A percentile compares a stretch with the other conserved stretches of the same genome.
phyloP scores from a whole-genome alignment of 257 asterid genomes.

The Lavandula angustifolia region DNA sequence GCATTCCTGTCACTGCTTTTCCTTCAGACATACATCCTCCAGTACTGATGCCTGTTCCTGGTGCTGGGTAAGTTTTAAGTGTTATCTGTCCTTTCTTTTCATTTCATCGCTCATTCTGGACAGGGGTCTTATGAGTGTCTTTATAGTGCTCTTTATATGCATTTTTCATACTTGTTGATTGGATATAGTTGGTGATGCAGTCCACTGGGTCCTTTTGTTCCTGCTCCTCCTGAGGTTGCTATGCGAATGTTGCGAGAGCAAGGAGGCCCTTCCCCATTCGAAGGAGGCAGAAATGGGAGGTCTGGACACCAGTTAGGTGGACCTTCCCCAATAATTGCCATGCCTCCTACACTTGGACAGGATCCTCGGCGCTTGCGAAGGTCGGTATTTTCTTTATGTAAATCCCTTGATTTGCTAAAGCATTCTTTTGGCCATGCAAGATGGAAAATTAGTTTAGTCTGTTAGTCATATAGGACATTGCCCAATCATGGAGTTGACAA shows the following conservation, averaged over 20 bases:
- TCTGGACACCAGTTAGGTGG: slow-evolving; percentile 66
- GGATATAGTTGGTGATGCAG: slow-evolving; percentile 47
- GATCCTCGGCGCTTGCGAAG: slow-evolving; percentile 98
- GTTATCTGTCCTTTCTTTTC: not conserved
- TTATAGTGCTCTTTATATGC: not conserved
- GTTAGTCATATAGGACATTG: not conserved
- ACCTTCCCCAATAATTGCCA: slow-evolving; percentile 70
- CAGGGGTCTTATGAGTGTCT: not conserved
- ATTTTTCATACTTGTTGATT: slow-evolving; percentile 18
- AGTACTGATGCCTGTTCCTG: slow-evolving; percentile 98
- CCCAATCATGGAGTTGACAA: not conserved
- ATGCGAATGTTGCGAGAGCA: slow-evolving; percentile 96
- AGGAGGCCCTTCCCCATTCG: slow-evolving; percentile 88
- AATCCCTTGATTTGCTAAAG: not conserved
- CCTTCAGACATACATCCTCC: slow-evolving; percentile 89
- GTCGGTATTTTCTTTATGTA: slow-evolving; percentile 40
- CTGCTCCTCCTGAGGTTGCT: slow-evolving; percentile 99
- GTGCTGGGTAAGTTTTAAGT: slow-evolving; percentile 84
- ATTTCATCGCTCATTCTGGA: not conserved
- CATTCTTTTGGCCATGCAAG: not conserved
- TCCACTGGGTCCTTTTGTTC: slow-evolving; percentile 96
- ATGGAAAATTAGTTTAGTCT: not conserved
- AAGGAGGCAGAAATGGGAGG: slow-evolving; percentile 80
- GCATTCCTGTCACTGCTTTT: slow-evolving; percentile 70
- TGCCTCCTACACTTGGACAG: slow-evolving; percentile 77